Evolutionary conservation across 1,139 yeast genomes (phyloP).

Genomic region (Scheffersomyces illinoinensis): DNA sequence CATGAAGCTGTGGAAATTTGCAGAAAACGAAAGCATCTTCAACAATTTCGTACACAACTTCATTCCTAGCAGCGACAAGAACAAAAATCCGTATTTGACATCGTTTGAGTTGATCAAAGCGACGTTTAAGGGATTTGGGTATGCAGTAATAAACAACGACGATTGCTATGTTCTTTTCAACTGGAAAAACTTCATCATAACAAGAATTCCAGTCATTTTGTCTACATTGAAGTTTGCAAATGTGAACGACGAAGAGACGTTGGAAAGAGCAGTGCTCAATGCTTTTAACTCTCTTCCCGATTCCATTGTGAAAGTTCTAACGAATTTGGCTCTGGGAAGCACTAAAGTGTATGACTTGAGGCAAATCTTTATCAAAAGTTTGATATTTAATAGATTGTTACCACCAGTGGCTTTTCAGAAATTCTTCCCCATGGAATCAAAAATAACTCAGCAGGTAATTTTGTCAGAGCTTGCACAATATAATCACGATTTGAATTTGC

Average conservation of each 20-base stretch:
- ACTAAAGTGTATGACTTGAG: conserved; percentile 48
- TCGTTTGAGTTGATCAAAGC: conserved; percentile 22
- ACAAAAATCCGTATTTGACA: conserved; percentile 11
- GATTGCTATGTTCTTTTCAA: conserved; percentile 28
- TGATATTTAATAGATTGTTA: conserved; percentile 38
- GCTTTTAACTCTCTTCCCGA: conserved; percentile 17
- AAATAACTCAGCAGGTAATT: conserved; percentile 31
- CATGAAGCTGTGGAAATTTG: conserved; percentile 27
- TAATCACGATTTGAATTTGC: conserved; percentile 8
- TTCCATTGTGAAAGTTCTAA: conserved; percentile 7
- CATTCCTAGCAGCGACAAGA: conserved; percentile 7
- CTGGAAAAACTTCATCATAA: conserved; percentile 37
- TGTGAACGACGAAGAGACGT: conserved; percentile 7
- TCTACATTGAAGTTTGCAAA: conserved; percentile 13
- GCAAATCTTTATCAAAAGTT: conserved; percentile 55
- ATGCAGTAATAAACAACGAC: conserved; percentile 18
- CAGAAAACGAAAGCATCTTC: conserved; percentile 14
- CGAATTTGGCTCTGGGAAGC: conserved; percentile 9
- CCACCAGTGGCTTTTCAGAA: conserved; percentile 44
- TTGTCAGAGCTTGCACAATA: conserved; percentile 9
- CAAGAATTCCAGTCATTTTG: conserved; percentile 28
- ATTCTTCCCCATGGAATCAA: conserved; percentile 35
- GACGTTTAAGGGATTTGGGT: conserved; percentile 20
- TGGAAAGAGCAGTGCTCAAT: conserved; percentile 14
- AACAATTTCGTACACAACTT: conserved; percentile 10